Base-by-base conservation (phyloP, 1,139 yeast genomes). In the Yamadazyma atmosphaerica region DNA sequence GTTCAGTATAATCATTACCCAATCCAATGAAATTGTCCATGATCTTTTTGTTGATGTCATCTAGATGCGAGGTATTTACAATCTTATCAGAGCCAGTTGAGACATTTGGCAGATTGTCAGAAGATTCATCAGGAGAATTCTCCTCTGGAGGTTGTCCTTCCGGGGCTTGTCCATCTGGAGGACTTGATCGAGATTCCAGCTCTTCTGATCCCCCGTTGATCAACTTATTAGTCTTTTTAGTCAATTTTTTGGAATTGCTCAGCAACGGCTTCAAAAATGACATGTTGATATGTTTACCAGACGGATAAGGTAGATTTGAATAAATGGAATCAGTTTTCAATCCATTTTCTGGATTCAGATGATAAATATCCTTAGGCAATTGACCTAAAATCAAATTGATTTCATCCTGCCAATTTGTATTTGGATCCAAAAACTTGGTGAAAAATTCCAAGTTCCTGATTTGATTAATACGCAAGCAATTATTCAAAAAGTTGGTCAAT, bases 371-470 rank as follows among this genome's bases (percentile, higher is more conserved):
- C 42, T 65, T 68, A 2, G 77, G 77, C 23, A 72, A 54, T 41
- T 70, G 75, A 39, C 62, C 61, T 17, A 57, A 53, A 8, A 72
- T 63, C 26, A 72, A 50, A 12, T 60, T 45, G 13, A 68, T 69
- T 49, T 78, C 83, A 45, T 72, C 77, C 18, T 70, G 61, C 95
- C 95, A 90, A 51, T 83, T 83, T 3, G 86, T 79, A 48, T 84
- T 83, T 5, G 97, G 95, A 55, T 89, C 95, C 45, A 90, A 62
- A 55, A 90, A 90, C 55, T 84, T 81, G 28, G 80, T 75, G 51
- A 87, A 84, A 35, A 86, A 82, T 27, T 77, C 77, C 39, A 83
- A 75, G 32, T 72, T 72, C 17, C 82, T 64, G 10, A 88, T 68
- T 43, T 69, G 79, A 1, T 71, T 67, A 39, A 82, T 81, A 15